Conservation (phyloP, 2,329 filamentous ascomycete genomes). For the Xylaria sp. region DNA sequence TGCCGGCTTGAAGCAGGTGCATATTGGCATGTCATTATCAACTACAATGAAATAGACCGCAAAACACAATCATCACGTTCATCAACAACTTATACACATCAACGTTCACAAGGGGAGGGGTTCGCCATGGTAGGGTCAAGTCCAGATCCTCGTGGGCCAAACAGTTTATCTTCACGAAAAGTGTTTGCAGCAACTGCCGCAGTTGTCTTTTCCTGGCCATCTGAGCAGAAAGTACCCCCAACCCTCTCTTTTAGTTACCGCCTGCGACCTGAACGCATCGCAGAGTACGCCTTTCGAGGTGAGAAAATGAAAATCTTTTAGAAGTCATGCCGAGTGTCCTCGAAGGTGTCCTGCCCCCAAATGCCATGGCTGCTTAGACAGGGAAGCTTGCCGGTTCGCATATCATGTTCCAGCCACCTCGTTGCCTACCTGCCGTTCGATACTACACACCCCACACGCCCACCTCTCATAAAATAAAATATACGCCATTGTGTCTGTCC, state of each 20-base stretch:
- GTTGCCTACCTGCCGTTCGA: conserved; percentile 25
- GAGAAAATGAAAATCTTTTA: conserved; percentile 40
- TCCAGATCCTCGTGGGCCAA: conserved; percentile 32
- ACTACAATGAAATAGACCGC: background rate
- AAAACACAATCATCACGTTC: conserved; percentile 11
- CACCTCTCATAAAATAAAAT: conserved; percentile 35
- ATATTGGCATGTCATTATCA: background rate
- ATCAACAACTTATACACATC: conserved; percentile 13
- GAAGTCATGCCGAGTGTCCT: conserved; percentile 37
- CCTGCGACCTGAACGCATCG: conserved; percentile 23
- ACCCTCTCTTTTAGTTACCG: conserved; percentile 33
- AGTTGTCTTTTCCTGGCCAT: conserved; percentile 27
- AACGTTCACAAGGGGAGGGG: conserved; percentile 18
- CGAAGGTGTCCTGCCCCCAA: conserved; percentile 34
- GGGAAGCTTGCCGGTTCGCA: conserved; percentile 24
- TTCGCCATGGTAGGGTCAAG: conserved; percentile 20
- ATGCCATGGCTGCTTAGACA: conserved; percentile 29
- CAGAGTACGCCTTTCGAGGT: conserved; percentile 30
- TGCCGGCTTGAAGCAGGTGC: background rate
- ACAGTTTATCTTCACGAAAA: conserved; percentile 31
- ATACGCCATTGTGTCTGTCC: conserved; percentile 35
- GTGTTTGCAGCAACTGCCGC: conserved; percentile 29
- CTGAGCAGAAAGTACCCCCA: conserved; percentile 31
- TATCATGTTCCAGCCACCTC: conserved; percentile 30
- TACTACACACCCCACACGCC: conserved; percentile 19